These are phyloP conservation scores for Xylariomycetidae sp. DNA, from an alignment of 2,329 filamentous ascomycete species.

Conservation along the genomic window DNA sequence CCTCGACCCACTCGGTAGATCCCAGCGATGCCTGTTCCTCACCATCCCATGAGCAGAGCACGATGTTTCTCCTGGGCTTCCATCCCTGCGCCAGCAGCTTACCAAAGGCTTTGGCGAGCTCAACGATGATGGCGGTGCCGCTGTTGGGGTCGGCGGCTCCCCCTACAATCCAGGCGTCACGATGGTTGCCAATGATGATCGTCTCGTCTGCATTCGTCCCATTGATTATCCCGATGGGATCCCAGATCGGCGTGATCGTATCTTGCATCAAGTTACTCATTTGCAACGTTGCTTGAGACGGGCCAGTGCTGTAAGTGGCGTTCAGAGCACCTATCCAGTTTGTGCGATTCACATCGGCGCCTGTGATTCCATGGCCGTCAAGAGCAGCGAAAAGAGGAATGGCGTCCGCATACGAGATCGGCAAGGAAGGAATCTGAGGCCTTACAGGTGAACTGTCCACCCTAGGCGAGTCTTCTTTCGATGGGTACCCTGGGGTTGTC, in stretches of 20 bases:
- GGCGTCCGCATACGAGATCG: constrained; percentile 73
- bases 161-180: constrained; percentile 81
- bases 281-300: constrained; percentile 54
- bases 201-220: constrained; percentile 73
- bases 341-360: constrained; percentile 57
- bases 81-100: constrained; percentile 67
- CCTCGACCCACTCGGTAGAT: constrained; percentile 83
- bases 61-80: constrained; percentile 74
- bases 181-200: constrained; percentile 73
- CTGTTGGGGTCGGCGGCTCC: constrained; percentile 82
- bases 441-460: constrained; percentile 57
- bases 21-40: constrained; percentile 79
- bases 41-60: constrained; percentile 68
- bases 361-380: constrained; percentile 69
- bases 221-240: constrained; percentile 77
- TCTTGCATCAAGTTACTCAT: constrained; percentile 67
- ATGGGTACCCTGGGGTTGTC: constrained; percentile 79
- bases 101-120: constrained; percentile 69
- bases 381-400: constrained; percentile 72
- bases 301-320: constrained; percentile 38
- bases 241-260: constrained; percentile 65
- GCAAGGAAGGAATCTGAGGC: constrained; percentile 74
- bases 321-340: constrained; percentile 53
- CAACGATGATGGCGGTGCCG: constrained; percentile 71
- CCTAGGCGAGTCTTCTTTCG: constrained; percentile 65